These are phyloP conservation scores for Neopestalotiopsis rosae DNA, from an alignment of 2,329 filamentous ascomycete species.

Conservation along the genomic window DNA sequence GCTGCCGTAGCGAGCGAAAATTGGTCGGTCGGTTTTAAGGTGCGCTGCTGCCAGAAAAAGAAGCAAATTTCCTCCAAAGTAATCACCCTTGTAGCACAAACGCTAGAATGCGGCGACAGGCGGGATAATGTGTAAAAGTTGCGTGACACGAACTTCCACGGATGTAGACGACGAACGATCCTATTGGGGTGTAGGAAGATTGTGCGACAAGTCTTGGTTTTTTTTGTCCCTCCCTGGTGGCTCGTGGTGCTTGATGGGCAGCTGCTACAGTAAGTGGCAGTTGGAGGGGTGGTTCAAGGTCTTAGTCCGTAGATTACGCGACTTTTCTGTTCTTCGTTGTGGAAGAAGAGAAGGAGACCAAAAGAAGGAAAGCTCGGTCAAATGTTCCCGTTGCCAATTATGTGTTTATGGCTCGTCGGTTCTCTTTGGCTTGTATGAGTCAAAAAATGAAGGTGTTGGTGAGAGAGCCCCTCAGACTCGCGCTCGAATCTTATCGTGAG, in stretches of 20 bases:
- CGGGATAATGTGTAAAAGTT: not conserved
- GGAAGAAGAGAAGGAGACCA: not conserved
- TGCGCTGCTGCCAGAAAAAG: not conserved
- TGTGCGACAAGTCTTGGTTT: not conserved
- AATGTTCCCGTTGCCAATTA: not conserved
- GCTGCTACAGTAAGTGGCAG: not conserved
- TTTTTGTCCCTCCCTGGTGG: not conserved
- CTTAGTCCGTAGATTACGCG: not conserved
- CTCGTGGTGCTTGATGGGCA: not conserved
- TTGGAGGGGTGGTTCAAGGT: not conserved
- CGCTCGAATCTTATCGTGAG: not conserved
- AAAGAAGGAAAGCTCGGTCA: not conserved
- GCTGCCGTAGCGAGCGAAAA: slow-evolving; percentile 9
- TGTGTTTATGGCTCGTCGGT: not conserved
- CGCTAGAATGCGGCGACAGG: not conserved
- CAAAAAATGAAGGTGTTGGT: not conserved
- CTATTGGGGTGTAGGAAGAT: not conserved
- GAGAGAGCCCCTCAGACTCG: not conserved
- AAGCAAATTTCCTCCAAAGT: slow-evolving; percentile 4
- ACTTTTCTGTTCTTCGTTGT: not conserved
- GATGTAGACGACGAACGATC: not conserved
- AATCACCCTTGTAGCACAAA: not conserved
- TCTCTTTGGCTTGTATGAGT: not conserved
- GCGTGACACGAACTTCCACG: not conserved
- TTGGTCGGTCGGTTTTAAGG: not conserved